Evolutionary conservation across 495 filamentous ascomycete genomes (phyloP).

Genomic region (Hyaloscypha finlandica): DNA sequence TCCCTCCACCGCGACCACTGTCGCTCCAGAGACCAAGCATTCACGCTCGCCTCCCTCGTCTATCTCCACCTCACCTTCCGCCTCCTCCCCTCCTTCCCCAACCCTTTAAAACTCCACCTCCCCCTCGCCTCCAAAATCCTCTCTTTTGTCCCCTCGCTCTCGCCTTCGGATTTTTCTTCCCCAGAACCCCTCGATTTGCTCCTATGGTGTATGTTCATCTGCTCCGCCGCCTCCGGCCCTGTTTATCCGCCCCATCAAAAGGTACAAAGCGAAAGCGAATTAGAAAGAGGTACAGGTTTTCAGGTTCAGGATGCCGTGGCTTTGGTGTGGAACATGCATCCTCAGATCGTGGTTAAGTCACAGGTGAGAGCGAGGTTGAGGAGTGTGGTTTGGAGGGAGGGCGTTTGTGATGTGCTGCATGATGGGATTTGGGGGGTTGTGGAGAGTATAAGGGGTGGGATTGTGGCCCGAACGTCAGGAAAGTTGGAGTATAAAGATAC

Average conservation of each 20-base stretch:
- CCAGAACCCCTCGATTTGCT: not conserved
- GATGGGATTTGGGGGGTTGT: conserved; percentile 7
- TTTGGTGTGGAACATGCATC: not conserved
- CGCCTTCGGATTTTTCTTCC: not conserved
- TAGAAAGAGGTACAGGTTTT: not conserved
- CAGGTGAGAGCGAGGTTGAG: not conserved
- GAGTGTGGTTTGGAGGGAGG: conserved; percentile 9
- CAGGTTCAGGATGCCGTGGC: no score
- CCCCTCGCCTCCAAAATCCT: not conserved
- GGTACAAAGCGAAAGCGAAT: not conserved
- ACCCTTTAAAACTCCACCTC: conserved; percentile 3
- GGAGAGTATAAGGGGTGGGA: no score
- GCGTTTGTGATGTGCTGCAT: not conserved
- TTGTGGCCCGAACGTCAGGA: no score
- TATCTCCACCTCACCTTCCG: conserved; percentile 19
- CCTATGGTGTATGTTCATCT: conserved; percentile 11
- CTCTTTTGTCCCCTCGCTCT: not conserved
- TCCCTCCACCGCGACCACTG: not conserved
- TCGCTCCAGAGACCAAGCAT: not conserved
- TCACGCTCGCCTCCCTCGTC: conserved; percentile 11
- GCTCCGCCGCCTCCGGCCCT: not conserved
- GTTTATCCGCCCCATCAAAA: no score
- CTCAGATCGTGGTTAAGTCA: not conserved
- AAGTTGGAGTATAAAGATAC: no score
- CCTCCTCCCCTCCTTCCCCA: not conserved